phyloP scores from a whole-genome alignment of 148 eudicot genomes.

The Vaccinium myrtillus region DNA sequence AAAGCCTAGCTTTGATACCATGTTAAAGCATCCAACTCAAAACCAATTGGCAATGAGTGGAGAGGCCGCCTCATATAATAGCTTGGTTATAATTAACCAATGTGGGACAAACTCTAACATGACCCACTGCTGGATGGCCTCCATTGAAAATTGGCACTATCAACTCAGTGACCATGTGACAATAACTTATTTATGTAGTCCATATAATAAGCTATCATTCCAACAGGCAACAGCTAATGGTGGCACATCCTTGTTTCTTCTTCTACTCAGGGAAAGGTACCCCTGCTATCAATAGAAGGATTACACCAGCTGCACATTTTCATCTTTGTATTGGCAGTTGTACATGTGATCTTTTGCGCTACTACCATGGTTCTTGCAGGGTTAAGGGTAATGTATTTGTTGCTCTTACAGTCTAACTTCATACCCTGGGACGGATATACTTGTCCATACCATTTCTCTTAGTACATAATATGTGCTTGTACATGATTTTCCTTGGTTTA shows the following conservation, averaged over 20 bases:
- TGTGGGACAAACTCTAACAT: too few species aligned
- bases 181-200: not conserved
- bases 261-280: conserved; percentile 63
- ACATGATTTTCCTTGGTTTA: not conserved
- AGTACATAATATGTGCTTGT: not conserved
- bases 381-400: conserved; percentile 47
- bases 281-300: conserved; percentile 77
- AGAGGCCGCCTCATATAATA: too few species aligned
- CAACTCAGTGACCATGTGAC: not conserved
- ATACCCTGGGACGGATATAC: not conserved
- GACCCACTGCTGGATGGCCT: not conserved
- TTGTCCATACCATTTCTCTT: not conserved
- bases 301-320: conserved; percentile 93
- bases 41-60: too few species aligned
- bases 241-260: conserved; percentile 7
- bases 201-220: not conserved
- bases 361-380: conserved; percentile 87
- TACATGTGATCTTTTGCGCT: conserved; percentile 73
- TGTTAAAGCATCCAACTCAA: too few species aligned
- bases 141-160: not conserved
- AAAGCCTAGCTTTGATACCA: too few species aligned
- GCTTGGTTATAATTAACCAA: too few species aligned
- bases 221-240: not conserved
- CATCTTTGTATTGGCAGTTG: conserved; percentile 87
- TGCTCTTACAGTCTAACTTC: not conserved